These are phyloP conservation scores for Nicotiana otophora DNA, from an alignment of 257 asterid species.

Conservation along the genomic window DNA sequence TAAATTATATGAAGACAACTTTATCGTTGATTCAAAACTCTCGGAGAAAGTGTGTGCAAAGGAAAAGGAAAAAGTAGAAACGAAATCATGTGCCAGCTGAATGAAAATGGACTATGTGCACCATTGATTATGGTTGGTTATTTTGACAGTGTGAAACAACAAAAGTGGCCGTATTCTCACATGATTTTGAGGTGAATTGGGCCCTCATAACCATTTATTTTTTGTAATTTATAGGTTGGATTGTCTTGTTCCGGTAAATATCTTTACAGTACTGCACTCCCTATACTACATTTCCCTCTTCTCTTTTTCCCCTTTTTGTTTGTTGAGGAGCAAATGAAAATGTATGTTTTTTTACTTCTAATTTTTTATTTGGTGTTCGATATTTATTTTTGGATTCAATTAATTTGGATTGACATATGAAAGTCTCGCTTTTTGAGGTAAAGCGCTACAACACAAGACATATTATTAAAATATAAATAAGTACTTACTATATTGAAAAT, in stretches of 20 bases:
- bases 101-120: neutral
- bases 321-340: neutral
- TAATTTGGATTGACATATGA: too few relatives aligned
- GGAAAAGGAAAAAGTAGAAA: neutral
- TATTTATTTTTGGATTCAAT: too few relatives aligned
- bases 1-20: too few relatives aligned
- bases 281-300: neutral
- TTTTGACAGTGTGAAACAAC: neutral
- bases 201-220: neutral
- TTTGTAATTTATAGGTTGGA: neutral
- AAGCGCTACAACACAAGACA: too few relatives aligned
- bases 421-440: too few relatives aligned
- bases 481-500: too few relatives aligned
- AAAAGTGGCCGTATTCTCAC: constrained; percentile 2
- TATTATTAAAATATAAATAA: too few relatives aligned
- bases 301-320: neutral
- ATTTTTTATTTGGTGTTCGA: too few relatives aligned
- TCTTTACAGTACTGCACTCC: neutral
- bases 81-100: constrained; percentile 6
- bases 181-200: constrained; percentile 3
- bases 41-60: neutral
- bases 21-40: too few relatives aligned
- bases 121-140: neutral
- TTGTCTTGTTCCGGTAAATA: constrained; percentile 2
- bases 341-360: too few relatives aligned